Conservation (phyloP, 352 stramenopile genomes). For the Phytophthora podocarpi region DNA sequence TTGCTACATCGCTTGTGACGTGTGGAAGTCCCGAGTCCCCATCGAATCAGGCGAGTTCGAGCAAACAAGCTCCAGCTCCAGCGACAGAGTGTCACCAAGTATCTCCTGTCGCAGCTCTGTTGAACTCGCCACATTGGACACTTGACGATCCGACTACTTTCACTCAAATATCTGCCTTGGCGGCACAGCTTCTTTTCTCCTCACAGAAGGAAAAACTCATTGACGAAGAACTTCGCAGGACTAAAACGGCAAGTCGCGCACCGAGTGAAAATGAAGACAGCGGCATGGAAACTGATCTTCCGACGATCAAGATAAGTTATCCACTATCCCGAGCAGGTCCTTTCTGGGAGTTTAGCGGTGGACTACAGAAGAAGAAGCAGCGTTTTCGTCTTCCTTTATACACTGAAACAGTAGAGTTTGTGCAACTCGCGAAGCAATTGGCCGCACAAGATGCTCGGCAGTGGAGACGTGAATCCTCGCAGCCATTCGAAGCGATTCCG, state of each 20-base stretch:
- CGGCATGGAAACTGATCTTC: constrained; percentile 12
- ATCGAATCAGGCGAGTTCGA: background rate
- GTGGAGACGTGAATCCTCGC: constrained; percentile 34
- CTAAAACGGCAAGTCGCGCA: constrained; percentile 22
- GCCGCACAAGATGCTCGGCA: constrained; percentile 28
- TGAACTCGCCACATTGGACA: constrained; percentile 33
- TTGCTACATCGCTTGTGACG: constrained; percentile 17
- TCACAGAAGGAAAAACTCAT: constrained; percentile 51
- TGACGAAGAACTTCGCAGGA: constrained; percentile 30
- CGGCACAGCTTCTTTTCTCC: constrained; percentile 33
- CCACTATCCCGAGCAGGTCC: background rate
- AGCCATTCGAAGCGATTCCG: constrained; percentile 44
- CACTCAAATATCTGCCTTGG: constrained; percentile 10
- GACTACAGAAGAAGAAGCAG: background rate
- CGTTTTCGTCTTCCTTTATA: background rate
- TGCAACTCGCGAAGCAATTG: constrained; percentile 35
- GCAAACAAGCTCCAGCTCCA: background rate
- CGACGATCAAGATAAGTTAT: constrained; percentile 24
- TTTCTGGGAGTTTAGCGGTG: constrained; percentile 29
- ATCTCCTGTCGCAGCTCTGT: constrained; percentile 29
- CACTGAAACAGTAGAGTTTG: constrained; percentile 23
- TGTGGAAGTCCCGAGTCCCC: background rate
- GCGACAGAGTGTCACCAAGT: constrained; percentile 15
- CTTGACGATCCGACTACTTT: constrained; percentile 30
- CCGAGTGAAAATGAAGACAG: constrained; percentile 11